Conservation (phyloP, 1,284 basidiomycete species). For the Inonotus obliquus region DNA sequence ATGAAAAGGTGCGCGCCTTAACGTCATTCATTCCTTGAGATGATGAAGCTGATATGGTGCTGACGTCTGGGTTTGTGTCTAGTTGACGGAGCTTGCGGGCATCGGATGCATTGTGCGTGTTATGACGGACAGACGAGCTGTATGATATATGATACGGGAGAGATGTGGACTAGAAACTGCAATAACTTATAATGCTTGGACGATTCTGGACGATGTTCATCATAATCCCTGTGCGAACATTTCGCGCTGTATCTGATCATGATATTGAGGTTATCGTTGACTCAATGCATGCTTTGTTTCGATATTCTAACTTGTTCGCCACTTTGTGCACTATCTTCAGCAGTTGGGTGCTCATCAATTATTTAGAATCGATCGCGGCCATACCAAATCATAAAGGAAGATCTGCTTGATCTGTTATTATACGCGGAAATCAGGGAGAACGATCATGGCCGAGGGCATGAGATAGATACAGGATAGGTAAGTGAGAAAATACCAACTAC, state of each 20-base stretch:
- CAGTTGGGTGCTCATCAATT: no score
- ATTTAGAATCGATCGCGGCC: no score
- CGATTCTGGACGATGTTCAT: not conserved
- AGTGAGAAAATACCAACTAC: no score
- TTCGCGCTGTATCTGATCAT: not conserved
- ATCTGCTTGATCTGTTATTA: no score
- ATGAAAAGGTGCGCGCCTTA: slow-evolving; percentile 75
- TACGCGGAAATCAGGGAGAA: no score
- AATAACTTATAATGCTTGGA: not conserved
- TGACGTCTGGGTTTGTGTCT: not conserved
- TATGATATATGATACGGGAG: not conserved
- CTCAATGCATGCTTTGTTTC: slow-evolving; percentile 39
- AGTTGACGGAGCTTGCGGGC: slow-evolving; percentile 95
- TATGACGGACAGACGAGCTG: slow-evolving; percentile 84
- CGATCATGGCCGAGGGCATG: no score
- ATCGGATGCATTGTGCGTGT: slow-evolving; percentile 96
- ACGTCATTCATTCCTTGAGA: not conserved
- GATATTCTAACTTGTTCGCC: not conserved
- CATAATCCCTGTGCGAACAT: not conserved
- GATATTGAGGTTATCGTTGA: not conserved
- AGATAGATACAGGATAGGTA: no score
- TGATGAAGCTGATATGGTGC: not conserved
- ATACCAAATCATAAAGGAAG: no score
- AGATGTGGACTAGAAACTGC: not conserved
- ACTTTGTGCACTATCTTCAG: no score